Evolutionary conservation across 371 early-diverging fungal species (phyloP).

Genomic region (Apophysomyces ossiformis): DNA sequence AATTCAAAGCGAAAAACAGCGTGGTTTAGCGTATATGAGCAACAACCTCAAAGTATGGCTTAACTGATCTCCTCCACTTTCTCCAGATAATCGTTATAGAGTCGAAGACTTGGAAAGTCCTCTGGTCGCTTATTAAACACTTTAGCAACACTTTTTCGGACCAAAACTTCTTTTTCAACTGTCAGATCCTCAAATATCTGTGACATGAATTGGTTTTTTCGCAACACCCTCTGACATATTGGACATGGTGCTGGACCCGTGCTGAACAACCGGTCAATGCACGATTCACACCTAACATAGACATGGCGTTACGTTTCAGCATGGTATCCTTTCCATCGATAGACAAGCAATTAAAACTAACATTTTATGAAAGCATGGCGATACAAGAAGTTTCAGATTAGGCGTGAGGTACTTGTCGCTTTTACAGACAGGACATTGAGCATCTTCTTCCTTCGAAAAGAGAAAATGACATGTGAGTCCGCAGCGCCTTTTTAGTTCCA

Average conservation of each 20-base stretch:
- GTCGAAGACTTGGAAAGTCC: constrained; percentile 79
- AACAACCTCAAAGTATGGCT: constrained; percentile 17
- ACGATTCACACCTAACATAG: constrained; percentile 82
- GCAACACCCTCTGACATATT: constrained; percentile 80
- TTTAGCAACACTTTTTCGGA: constrained; percentile 79
- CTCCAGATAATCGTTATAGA: constrained; percentile 92
- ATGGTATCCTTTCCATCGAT: no score
- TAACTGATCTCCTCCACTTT: constrained; percentile 88
- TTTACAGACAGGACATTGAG: constrained; percentile 95
- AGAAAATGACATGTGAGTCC: neutral
- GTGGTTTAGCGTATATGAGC: neutral
- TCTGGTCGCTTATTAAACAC: constrained; percentile 93
- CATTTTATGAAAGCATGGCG: constrained; percentile 99
- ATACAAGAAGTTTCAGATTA: constrained; percentile 89
- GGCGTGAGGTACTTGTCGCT: constrained; percentile 95
- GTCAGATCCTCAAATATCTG: constrained; percentile 93
- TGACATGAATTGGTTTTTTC: constrained; percentile 84
- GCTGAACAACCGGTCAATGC: constrained; percentile 85
- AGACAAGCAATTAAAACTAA: constrained; percentile 36
- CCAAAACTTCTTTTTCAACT: constrained; percentile 95
- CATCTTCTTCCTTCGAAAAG: constrained; percentile 63
- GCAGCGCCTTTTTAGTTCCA: neutral
- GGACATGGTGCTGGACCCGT: constrained; percentile 94
- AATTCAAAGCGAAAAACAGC: neutral
- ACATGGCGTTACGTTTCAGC: no score